A percentile compares a stretch with the other conserved stretches of the same genome.
These are phyloP conservation scores for Fonsecaea nubica DNA, from an alignment of 2,329 filamentous ascomycete genomes.

Conservation along the genomic window DNA sequence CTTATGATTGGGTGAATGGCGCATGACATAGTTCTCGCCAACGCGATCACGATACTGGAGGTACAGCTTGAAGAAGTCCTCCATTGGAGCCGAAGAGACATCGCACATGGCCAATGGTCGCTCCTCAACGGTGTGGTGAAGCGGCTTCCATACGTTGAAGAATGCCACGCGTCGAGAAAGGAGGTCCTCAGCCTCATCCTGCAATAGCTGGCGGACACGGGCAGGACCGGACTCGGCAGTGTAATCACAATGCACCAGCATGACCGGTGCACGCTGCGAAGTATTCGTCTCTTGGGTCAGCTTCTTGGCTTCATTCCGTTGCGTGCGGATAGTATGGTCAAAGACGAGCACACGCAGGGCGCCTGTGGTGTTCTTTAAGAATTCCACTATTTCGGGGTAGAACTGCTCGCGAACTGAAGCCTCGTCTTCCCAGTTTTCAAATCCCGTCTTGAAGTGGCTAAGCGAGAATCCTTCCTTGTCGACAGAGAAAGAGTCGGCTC, in stretches of 20 bases:
- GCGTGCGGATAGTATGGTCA: slow-evolving; percentile 57
- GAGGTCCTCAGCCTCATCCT: slow-evolving; percentile 51
- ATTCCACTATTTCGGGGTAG: slow-evolving; percentile 56
- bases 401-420: slow-evolving; percentile 49
- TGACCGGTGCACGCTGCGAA: slow-evolving; percentile 37
- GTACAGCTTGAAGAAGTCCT: slow-evolving; percentile 52
- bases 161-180: slow-evolving; percentile 56
- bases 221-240: slow-evolving; percentile 52
- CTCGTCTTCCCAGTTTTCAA: slow-evolving; percentile 50
- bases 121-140: slow-evolving; percentile 49
- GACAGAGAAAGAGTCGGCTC: slow-evolving; percentile 52
- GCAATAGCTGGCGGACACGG: slow-evolving; percentile 55
- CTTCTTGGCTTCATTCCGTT: slow-evolving; percentile 40
- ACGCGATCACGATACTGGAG: slow-evolving; percentile 49
- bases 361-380: slow-evolving; percentile 54
- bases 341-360: slow-evolving; percentile 56
- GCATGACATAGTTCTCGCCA: slow-evolving; percentile 53
- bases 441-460: slow-evolving; percentile 49
- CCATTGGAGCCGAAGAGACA: slow-evolving; percentile 44
- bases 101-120: slow-evolving; percentile 53
- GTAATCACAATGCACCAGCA: slow-evolving; percentile 52
- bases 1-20: slow-evolving; percentile 44
- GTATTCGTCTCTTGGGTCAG: slow-evolving; percentile 43
- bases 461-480: slow-evolving; percentile 57
- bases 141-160: slow-evolving; percentile 60